A percentile compares a stretch with the other conserved stretches of the same genome.
phyloP scores from a whole-genome alignment of 2,329 filamentous ascomycete species.

The Aspergillaceae sp. region DNA sequence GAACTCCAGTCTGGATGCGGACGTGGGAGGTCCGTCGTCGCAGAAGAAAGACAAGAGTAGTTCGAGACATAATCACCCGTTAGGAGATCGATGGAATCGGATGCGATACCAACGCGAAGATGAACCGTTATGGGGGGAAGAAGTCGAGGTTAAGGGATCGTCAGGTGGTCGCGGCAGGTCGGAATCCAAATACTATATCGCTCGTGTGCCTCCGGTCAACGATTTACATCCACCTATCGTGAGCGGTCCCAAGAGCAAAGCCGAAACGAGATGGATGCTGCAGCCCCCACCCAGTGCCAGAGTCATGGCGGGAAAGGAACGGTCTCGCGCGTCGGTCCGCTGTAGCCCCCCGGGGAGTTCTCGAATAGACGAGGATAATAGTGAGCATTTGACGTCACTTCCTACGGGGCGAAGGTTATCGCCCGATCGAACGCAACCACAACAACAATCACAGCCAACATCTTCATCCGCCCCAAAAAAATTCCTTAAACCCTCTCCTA shows the following conservation, averaged over 20 bases:
- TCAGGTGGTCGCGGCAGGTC: constrained; percentile 40
- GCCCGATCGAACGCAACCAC: constrained; percentile 4
- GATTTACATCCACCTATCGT: constrained; percentile 80
- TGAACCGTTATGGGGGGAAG: constrained; percentile 74
- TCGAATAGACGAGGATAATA: constrained; percentile 6
- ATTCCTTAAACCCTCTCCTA: constrained; percentile 1
- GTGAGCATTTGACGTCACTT: background rate
- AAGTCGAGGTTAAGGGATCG: constrained; percentile 43
- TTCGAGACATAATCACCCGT: constrained; percentile 15
- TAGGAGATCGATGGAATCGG: constrained; percentile 62
- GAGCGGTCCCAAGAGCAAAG: constrained; percentile 59
- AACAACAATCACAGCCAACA: background rate
- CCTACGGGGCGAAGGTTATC: background rate
- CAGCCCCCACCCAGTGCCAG: constrained; percentile 84
- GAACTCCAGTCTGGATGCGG: constrained; percentile 27
- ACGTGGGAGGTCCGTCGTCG: constrained; percentile 12
- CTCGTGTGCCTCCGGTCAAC: constrained; percentile 65
- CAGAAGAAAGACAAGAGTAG: constrained; percentile 41
- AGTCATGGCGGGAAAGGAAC: constrained; percentile 79
- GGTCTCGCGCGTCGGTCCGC: constrained; percentile 13
- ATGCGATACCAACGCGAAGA: constrained; percentile 79
- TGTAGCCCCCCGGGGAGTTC: constrained; percentile 10
- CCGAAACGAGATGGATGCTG: constrained; percentile 81
- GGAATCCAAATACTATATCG: constrained; percentile 50
- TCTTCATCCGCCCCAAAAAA: constrained; percentile 3